Evolutionary conservation across 225 moss, liverwort and hornwort genomes (phyloP).

Genomic region (Sphagnum contortum): DNA sequence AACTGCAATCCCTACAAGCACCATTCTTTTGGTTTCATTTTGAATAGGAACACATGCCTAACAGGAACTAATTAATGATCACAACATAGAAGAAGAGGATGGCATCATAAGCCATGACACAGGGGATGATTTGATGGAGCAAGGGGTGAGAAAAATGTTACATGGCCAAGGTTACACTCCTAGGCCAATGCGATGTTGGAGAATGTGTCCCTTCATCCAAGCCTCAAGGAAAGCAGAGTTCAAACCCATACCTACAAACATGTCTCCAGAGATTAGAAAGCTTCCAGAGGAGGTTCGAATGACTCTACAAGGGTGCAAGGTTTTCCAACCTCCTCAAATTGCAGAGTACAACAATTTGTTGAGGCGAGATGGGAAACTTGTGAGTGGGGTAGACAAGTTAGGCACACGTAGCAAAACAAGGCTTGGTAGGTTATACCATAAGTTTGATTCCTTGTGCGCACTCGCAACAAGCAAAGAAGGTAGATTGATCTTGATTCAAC

Average conservation of each 20-base stretch:
- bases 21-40: too few species aligned
- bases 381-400: constrained; percentile 26
- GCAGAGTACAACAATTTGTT: constrained; percentile 30
- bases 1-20: too few species aligned
- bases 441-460: constrained; percentile 39
- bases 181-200: constrained; percentile 27
- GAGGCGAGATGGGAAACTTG: constrained; percentile 23
- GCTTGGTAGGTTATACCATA: constrained; percentile 40
- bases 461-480: constrained; percentile 24
- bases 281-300: constrained; percentile 30
- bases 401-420: background rate
- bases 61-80: too few species aligned
- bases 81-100: too few species aligned
- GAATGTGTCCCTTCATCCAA: constrained; percentile 31
- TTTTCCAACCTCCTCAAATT: constrained; percentile 37
- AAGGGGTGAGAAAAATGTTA: constrained; percentile 28
- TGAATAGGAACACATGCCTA: too few species aligned
- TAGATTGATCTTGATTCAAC: constrained; percentile 33
- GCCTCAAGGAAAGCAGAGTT: constrained; percentile 30
- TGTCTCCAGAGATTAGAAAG: constrained; percentile 16
- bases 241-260: constrained; percentile 10
- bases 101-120: background rate
- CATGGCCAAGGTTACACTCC: constrained; percentile 33
- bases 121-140: constrained; percentile 19
- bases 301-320: constrained; percentile 27